Conservation (phyloP, 345 rosid species). For the Gossypium bickii region DNA sequence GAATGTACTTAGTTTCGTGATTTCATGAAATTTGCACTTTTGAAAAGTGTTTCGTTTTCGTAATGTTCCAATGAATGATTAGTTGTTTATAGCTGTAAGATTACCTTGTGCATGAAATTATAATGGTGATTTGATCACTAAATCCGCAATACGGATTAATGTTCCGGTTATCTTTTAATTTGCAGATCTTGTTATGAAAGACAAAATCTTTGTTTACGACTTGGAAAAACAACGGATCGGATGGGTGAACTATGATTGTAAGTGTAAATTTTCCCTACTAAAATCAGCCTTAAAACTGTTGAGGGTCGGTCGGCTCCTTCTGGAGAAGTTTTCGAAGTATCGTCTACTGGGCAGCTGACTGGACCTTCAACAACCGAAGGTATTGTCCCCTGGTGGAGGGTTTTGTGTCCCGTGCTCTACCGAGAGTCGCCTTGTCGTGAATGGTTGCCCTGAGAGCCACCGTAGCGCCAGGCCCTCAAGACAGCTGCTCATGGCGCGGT, state of each 20-base stretch:
- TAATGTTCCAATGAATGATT: background rate
- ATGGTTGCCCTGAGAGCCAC: too few relatives aligned
- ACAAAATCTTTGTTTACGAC: slow-evolving; percentile 83
- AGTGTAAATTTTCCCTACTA: slow-evolving; percentile 24
- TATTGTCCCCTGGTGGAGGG: too few relatives aligned
- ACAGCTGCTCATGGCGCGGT: too few relatives aligned
- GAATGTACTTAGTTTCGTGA: background rate
- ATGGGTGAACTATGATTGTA: slow-evolving; percentile 87
- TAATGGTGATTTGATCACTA: slow-evolving; percentile 1
- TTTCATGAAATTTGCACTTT: background rate
- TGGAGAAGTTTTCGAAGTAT: too few relatives aligned
- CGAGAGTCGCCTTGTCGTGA: too few relatives aligned
- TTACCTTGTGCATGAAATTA: background rate
- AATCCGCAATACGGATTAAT: background rate
- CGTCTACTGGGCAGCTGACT: too few relatives aligned
- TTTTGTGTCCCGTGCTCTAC: background rate
- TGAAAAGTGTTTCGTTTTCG: background rate
- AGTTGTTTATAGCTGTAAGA: background rate
- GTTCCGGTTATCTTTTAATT: slow-evolving; percentile 9
- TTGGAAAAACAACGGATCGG: slow-evolving; percentile 76
- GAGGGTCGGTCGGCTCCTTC: too few relatives aligned
- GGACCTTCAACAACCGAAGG: too few relatives aligned
- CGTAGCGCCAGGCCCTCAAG: too few relatives aligned
- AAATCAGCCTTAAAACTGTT: background rate
- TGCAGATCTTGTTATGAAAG: slow-evolving; percentile 84